Base-by-base conservation (phyloP, 768 basidiomycete genomes). In the Amanita muscaria region DNA sequence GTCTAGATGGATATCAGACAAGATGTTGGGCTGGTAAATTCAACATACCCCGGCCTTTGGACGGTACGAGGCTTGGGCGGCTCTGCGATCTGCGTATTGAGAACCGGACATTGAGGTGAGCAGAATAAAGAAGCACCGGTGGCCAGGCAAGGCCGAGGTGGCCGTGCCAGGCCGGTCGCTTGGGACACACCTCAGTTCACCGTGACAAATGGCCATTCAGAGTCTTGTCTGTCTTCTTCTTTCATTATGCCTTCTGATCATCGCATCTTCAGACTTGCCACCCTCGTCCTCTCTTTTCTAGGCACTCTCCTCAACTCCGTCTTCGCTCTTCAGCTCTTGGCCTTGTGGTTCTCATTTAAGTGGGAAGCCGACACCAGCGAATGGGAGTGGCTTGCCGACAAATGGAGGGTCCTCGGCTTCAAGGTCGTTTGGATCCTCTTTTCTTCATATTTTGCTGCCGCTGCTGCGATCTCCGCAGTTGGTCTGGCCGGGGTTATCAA, bases 401-500 rank as follows among this genome's bases (percentile, higher is more conserved):
- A 25, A 23, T 65, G 63, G 62, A 54, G 59, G 32, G 46, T 72
- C 34, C 67, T 74, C 49, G 67, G 70, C 22, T 53, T 76, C 39
- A 69, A 70, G 54, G 56, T 74, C 50, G 59, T 85, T 21, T 85
- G 80, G 64, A 77, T 66, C 8, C 68, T 88, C 34, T 66, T 83
- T 23, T 76, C 72, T 22, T 62, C 74, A 16, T 87, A 89, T 59
- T 82, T 88, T 54, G 66, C 72, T 5, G 72, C 77, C 0, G 80
- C 82, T 5, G 73, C 80, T 1, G 60, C 73, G 9, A 79, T 86
- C 6, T 83, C 76, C 51, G 60, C 72, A 5, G 64, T 86, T 1
- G 87, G 87, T 15, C 64, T 88, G 42, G 58, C 68, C 11, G 87
- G 87, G n/a, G 73, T 84, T 46, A 55, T 80, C 53, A 80, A 77